phyloP scores from a whole-genome alignment of 345 rosid species.

The Citrus australasica region DNA sequence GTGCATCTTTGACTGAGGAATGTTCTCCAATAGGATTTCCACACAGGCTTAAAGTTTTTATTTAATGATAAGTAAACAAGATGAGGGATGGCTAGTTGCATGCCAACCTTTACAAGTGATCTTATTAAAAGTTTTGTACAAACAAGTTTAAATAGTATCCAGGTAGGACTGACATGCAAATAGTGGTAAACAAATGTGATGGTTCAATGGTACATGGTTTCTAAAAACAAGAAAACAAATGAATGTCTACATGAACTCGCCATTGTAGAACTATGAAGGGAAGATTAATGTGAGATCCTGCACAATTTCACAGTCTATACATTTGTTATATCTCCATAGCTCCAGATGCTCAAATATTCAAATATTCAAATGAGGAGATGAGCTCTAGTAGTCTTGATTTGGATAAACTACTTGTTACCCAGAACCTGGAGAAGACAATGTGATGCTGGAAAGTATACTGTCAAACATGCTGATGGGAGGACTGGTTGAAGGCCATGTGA shows the following conservation, averaged over 20 bases:
- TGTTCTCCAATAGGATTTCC: background rate
- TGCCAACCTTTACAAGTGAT: background rate
- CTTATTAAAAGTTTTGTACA: background rate
- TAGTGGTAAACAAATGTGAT: background rate
- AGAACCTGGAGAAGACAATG: constrained; percentile 15
- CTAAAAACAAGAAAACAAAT: background rate
- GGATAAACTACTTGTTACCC: background rate
- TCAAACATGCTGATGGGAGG: background rate
- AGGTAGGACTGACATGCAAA: background rate
- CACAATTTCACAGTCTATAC: background rate
- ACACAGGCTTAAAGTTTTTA: background rate
- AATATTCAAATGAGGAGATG: constrained; percentile 3
- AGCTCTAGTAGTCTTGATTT: background rate
- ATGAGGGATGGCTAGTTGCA: background rate
- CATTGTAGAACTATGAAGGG: background rate
- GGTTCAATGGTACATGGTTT: background rate
- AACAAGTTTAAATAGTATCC: background rate
- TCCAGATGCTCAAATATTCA: background rate
- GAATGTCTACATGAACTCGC: background rate
- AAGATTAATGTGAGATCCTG: background rate
- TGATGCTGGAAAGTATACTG: constrained; percentile 4
- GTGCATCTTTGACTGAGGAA: background rate
- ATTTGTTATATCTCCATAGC: background rate
- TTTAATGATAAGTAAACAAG: background rate
- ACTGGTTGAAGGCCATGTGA: constrained; percentile 31